phyloP scores from a whole-genome alignment of 306 rosid species.

The Vicia villosa region DNA sequence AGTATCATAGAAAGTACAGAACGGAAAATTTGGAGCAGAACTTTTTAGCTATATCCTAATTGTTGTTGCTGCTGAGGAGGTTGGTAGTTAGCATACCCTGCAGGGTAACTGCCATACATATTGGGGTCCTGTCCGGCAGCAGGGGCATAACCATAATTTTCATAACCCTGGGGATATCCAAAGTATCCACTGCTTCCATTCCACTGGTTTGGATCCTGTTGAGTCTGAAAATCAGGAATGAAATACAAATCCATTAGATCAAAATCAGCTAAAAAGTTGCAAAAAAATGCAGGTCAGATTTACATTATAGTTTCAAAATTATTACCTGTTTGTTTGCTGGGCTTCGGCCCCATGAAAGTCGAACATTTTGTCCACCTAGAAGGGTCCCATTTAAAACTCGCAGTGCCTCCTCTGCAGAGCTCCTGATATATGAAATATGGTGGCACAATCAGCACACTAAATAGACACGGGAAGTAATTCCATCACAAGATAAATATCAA shows the following conservation, averaged over 20 bases:
- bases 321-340: constrained; percentile 93
- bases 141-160: constrained; percentile 75
- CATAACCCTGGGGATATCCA: constrained; percentile 82
- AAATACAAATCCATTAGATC: constrained; percentile 21
- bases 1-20: constrained; percentile 42
- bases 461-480: neutral
- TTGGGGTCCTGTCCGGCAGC: constrained; percentile 82
- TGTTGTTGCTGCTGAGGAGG: constrained; percentile 82
- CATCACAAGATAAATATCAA: constrained; percentile 4
- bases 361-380: constrained; percentile 83
- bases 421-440: constrained; percentile 48
- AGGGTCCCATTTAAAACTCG: constrained; percentile 64
- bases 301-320: constrained; percentile 27
- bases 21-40: constrained; percentile 20
- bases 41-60: constrained; percentile 64
- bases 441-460: neutral
- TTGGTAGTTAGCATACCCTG: constrained; percentile 74
- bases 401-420: constrained; percentile 88
- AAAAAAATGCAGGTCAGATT: neutral
- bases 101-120: constrained; percentile 68
- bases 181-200: constrained; percentile 69
- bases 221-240: constrained; percentile 56
- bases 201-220: constrained; percentile 82
- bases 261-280: neutral
- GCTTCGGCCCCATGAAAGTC: constrained; percentile 99